Conservation (phyloP, 192 early-diverging fungal species). For the Thoreauomyces humboldtii region DNA sequence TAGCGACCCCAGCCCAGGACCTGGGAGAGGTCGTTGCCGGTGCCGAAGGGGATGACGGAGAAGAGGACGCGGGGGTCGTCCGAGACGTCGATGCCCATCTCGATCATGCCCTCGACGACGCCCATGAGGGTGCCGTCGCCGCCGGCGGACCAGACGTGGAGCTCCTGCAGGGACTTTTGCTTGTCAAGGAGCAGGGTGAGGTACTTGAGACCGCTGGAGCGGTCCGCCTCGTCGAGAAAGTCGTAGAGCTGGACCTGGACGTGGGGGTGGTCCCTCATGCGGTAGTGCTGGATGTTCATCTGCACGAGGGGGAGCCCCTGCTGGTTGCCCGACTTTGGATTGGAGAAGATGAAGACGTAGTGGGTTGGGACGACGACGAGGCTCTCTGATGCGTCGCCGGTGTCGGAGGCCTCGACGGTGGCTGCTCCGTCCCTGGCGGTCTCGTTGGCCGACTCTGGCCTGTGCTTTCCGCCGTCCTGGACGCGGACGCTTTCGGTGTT, state of each 20-base stretch:
- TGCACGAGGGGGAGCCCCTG: constrained; percentile 59
- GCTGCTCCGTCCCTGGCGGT: background rate
- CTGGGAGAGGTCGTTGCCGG: constrained; percentile 74
- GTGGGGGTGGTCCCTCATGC: constrained; percentile 57
- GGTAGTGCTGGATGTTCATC: constrained; percentile 65
- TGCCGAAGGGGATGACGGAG: constrained; percentile 72
- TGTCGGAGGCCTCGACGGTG: background rate
- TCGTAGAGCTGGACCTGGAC: constrained; percentile 76
- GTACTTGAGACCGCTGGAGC: constrained; percentile 54
- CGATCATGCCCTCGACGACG: constrained; percentile 62
- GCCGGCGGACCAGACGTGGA: constrained; percentile 76
- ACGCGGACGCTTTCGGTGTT: background rate
- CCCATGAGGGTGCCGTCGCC: constrained; percentile 76
- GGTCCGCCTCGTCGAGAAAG: constrained; percentile 57
- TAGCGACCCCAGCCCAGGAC: constrained; percentile 76
- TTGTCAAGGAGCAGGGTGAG: constrained; percentile 53
- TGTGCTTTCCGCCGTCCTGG: background rate
- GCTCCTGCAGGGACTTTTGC: constrained; percentile 39
- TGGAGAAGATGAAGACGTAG: constrained; percentile 74
- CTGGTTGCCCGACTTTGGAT: constrained; percentile 71
- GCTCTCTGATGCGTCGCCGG: background rate
- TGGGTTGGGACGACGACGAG: constrained; percentile 42
- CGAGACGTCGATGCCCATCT: constrained; percentile 53
- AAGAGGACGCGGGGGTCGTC: constrained; percentile 35
- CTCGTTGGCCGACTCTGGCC: too few relatives aligned